Evolutionary conservation across 2,329 filamentous ascomycete genomes (phyloP), one percentile per base, ranked within the genome.

Genomic region (Pseudocercospora cruenta): DNA sequence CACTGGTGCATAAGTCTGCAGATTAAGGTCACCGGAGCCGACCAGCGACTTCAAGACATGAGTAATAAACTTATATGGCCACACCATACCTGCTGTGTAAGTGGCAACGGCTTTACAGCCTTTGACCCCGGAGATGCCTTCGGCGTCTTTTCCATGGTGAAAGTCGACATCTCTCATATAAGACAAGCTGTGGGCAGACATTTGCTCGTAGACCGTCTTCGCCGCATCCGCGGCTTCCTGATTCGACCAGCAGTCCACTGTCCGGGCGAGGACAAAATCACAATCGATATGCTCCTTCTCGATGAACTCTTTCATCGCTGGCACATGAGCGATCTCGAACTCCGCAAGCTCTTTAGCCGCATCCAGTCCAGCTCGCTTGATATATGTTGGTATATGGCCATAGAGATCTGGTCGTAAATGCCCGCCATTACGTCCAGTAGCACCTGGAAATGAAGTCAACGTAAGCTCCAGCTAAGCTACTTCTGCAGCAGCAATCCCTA

Each of bases 41-140:
- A 84, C 74, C 0, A 69, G 90, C 82, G 12, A 80, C 78, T 75
- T 90, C 87, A 96, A 80, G 0, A 93, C 82, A 79, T 88, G 90
- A 2, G 86, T 81, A 2, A 95, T 87, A 16, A 94, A 85, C 79
- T 94, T 94, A 77, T 94, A 94, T 0, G 92, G 92, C 90, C 90
- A 93, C 24, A 91, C 74, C 71, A 86, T 88, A 0, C 87, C 90
- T 0, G 90, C 90, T 55, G 85, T 75, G 39, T 75, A 78, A 4
- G 69, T 74, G 51, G 75, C 73, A 0, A 62, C 69, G 3, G 73
- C 73, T 31, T 75, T 73, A 5, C 76, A 77, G 1, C 72, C 75
- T 12, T 78, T 78, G 24, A 80, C 70, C 0, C 75, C 75, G 0
- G 77, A 76, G 19, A 70, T 63, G 6, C 59, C 53, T 45, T 65